Evolutionary conservation across 1,139 yeast species (phyloP).

Genomic region (Pichia sp.): DNA sequence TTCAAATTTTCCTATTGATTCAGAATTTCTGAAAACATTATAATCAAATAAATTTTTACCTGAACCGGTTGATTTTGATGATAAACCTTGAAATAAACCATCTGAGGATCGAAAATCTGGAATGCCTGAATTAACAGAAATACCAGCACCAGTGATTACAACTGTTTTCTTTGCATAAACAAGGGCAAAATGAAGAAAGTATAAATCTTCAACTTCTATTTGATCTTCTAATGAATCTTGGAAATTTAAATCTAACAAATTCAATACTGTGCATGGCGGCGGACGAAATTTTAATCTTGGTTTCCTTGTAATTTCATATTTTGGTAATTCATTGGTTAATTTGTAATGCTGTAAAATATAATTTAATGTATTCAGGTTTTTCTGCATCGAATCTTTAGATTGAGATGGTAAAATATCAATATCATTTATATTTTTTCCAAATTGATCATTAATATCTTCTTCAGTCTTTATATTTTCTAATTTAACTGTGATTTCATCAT

Average conservation of each 20-base stretch:
- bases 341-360: conserved; percentile 4
- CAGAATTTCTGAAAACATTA: conserved; percentile 63
- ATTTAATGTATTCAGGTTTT: neutral
- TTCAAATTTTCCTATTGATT: conserved; percentile 60
- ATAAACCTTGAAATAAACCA: conserved; percentile 64
- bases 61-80: conserved; percentile 34
- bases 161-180: conserved; percentile 44
- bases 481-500: neutral
- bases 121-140: conserved; percentile 84
- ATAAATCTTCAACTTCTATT: conserved; percentile 34
- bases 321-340: conserved; percentile 9
- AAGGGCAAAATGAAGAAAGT: conserved; percentile 40
- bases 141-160: conserved; percentile 80
- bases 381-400: neutral
- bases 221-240: conserved; percentile 26
- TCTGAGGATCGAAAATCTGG: conserved; percentile 82
- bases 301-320: conserved; percentile 24
- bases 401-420: neutral
- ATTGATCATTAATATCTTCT: too few species aligned
- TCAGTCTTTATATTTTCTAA: neutral
- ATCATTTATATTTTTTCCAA: too few species aligned
- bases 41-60: conserved; percentile 82
- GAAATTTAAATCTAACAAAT: conserved; percentile 29
- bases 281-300: conserved; percentile 40
- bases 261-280: conserved; percentile 35